Base-by-base conservation (phyloP, 176 grass and related monocot genomes). In the Hsuehochloa calcarea region DNA sequence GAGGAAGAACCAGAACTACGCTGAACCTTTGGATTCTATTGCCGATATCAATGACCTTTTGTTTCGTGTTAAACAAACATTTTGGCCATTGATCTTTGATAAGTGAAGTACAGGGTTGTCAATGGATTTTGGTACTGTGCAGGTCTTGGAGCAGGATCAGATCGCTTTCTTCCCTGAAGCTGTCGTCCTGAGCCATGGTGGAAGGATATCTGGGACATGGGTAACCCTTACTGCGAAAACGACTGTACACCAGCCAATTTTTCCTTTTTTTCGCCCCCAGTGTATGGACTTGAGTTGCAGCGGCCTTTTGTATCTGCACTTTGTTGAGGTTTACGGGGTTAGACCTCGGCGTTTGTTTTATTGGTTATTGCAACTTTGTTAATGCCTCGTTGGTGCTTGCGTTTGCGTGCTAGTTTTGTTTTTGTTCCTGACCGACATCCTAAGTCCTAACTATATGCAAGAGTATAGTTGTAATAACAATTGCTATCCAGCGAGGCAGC, bases 201-300 rank as follows among this genome's bases (percentile, higher is more conserved):
- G 85, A 77, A 50, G 62, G 65, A 85, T 59, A 72, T n/a, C 59
- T 34, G 47, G 66, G 56, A 71, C 72, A 70, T 77, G n/a, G 43
- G 31, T 55, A 73, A 77, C 51, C 86, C 80, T 77, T 39, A 19
- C 22, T 16, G 44, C 22, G 14, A 60, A 80, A 77, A 47, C 13
- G 65, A 34, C 22, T 81, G 70, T 81, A 85, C 45, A 70, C 89
- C 52, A 71, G 41, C 70, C 50, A 34, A 84, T 37, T 74, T 85
- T 22, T 11, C 13, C 0, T 27, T 65, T 71, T 54, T 62, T 25
- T 39, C n/a, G 0, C 62, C 55, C 58, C 47, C 51, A 23, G 31
- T 75, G 74, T 87, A 79, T 84, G 89, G 70, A 88, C 85, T 70
- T 72, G 10, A 58, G 71, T 85, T 84, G 81, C 74, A 83, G 84